Conservation (phyloP, 768 basidiomycete genomes). For the Lactarius tabidus region DNA sequence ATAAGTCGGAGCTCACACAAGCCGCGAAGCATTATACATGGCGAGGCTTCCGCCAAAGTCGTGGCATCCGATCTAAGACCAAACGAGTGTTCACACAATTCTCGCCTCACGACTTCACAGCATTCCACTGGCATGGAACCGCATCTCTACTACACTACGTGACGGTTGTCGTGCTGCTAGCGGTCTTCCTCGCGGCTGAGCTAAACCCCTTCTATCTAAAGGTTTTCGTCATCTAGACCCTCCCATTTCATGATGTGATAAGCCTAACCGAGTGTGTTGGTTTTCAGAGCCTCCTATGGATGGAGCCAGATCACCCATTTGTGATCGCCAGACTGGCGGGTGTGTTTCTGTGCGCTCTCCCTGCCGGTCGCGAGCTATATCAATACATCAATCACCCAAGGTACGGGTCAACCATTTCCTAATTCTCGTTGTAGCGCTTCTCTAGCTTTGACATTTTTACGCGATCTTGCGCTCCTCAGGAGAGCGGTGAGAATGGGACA, state of each 20-base stretch:
- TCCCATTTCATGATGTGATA: background rate
- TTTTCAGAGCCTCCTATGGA: slow-evolving; percentile 65
- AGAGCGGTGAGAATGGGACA: slow-evolving; percentile 86
- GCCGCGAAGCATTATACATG: slow-evolving; percentile 68
- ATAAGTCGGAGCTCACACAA: slow-evolving; percentile 9
- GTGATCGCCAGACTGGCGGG: slow-evolving; percentile 66
- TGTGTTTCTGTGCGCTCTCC: slow-evolving; percentile 83
- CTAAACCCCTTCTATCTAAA: slow-evolving; percentile 88
- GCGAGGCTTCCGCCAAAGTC: slow-evolving; percentile 77
- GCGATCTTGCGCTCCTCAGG: slow-evolving; percentile 38
- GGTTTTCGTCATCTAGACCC: slow-evolving; percentile 37
- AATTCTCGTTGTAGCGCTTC: slow-evolving; percentile 10
- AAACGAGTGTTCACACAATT: slow-evolving; percentile 78
- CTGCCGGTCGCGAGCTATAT: slow-evolving; percentile 78
- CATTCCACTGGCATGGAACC: slow-evolving; percentile 83
- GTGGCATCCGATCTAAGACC: slow-evolving; percentile 74
- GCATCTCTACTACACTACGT: slow-evolving; percentile 70
- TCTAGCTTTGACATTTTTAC: slow-evolving; percentile 17
- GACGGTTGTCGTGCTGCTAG: slow-evolving; percentile 68
- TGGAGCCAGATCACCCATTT: slow-evolving; percentile 88
- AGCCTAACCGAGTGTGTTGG: background rate
- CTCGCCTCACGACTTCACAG: slow-evolving; percentile 83
- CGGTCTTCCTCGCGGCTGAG: slow-evolving; percentile 79
- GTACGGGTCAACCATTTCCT: slow-evolving; percentile 39
- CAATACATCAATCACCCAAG: slow-evolving; percentile 81